These are phyloP conservation scores for Mycotypha africana DNA, from an alignment of 371 early-diverging fungal genomes.

Conservation along the genomic window DNA sequence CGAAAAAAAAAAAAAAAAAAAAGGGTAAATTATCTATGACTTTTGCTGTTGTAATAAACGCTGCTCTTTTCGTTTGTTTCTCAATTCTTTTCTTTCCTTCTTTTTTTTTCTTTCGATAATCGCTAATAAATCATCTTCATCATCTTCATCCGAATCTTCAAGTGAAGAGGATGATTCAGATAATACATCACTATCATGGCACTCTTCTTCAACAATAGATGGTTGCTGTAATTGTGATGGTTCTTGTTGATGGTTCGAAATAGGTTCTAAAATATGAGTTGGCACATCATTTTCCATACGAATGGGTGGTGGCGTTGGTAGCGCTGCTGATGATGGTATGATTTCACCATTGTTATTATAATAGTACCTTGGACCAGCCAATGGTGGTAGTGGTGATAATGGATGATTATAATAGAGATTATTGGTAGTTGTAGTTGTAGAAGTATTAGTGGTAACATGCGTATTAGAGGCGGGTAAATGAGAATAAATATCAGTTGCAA, in stretches of 20 bases:
- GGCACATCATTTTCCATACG: constrained; percentile 9
- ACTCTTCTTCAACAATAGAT: too few species aligned
- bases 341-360: background rate
- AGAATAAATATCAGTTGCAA: too few species aligned
- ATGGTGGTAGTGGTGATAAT: background rate
- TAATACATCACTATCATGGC: too few species aligned
- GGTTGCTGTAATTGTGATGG: background rate
- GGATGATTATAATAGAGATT: background rate
- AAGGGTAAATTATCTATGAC: too few species aligned
- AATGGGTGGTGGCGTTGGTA: background rate
- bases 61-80: too few species aligned
- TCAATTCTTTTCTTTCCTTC: constrained; percentile 9
- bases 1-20: too few species aligned
- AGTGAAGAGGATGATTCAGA: too few species aligned
- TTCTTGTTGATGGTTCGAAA: background rate
- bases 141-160: background rate
- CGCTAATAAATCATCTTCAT: constrained; percentile 11
- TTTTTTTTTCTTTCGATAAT: constrained; percentile 22
- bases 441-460: too few species aligned
- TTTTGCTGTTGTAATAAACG: too few species aligned
- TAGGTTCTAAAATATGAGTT: constrained; percentile 16
- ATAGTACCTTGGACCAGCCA: constrained; percentile 3
- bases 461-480: too few species aligned
- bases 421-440: too few species aligned
- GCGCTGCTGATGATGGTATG: too few species aligned